phyloP scores from a whole-genome alignment of 768 basidiomycete genomes.

The Lactarius vividus region DNA sequence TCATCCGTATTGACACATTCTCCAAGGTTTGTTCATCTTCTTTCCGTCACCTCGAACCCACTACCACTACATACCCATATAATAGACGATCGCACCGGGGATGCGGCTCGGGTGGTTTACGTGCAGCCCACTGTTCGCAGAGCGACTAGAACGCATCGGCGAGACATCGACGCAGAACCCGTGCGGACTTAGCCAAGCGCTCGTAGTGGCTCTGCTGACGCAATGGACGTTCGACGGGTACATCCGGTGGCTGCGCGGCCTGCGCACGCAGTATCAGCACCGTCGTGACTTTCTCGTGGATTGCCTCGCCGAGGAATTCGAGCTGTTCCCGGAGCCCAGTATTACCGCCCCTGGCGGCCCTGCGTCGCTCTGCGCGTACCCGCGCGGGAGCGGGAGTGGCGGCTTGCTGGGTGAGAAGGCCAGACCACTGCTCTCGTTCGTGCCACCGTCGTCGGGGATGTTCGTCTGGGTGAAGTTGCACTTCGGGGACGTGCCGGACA shows the following conservation, averaged over 20 bases:
- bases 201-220: constrained; percentile 59
- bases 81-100: constrained; percentile 78
- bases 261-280: constrained; percentile 52
- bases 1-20: constrained; percentile 80
- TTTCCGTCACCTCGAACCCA: not conserved
- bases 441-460: constrained; percentile 80
- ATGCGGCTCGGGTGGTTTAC: constrained; percentile 79
- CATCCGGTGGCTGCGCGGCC: constrained; percentile 70
- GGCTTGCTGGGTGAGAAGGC: constrained; percentile 37
- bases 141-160: constrained; percentile 64
- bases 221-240: constrained; percentile 73
- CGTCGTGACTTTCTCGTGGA: constrained; percentile 67
- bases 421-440: constrained; percentile 56
- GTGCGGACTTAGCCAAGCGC: constrained; percentile 66
- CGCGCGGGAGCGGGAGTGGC: no score
- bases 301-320: constrained; percentile 58
- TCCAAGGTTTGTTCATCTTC: constrained; percentile 50
- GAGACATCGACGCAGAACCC: constrained; percentile 71
- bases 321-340: constrained; percentile 43
- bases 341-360: constrained; percentile 32
- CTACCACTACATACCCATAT: constrained; percentile 8
- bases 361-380: constrained; percentile 46
- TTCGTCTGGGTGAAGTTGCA: constrained; percentile 72
- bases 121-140: constrained; percentile 70
- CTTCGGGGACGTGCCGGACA: constrained; percentile 53